These are phyloP conservation scores for Metschnikowia dekortorum DNA, from an alignment of 805 yeast species.

Conservation along the genomic window DNA sequence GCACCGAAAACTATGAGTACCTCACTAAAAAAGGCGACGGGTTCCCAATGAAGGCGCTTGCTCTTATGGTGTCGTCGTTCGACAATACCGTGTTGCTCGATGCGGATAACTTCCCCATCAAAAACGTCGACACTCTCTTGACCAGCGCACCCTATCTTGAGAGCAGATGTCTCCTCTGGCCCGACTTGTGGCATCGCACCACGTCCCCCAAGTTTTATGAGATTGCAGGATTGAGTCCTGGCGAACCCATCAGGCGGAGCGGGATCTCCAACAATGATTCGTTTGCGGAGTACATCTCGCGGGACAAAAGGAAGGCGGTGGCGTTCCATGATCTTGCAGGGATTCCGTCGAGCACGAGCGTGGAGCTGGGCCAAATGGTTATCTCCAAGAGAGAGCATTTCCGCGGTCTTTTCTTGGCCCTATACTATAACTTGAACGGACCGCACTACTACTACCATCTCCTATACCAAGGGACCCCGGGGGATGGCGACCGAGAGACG, in stretches of 20 bases:
- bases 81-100: conserved; percentile 43
- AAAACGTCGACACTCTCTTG: conserved; percentile 35
- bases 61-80: conserved; percentile 44
- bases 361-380: conserved; percentile 36
- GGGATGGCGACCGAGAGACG: conserved; percentile 35
- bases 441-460: conserved; percentile 25
- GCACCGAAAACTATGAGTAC: conserved; percentile 36
- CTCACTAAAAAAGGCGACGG: conserved; percentile 22
- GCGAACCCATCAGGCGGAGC: conserved; percentile 22
- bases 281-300: conserved; percentile 19
- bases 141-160: conserved; percentile 15
- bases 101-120: conserved; percentile 44
- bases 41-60: conserved; percentile 40
- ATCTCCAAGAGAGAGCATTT: conserved; percentile 31
- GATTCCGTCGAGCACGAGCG: conserved; percentile 24
- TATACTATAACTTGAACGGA: conserved; percentile 34
- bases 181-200: conserved; percentile 23
- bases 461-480: conserved; percentile 33
- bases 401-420: conserved; percentile 25
- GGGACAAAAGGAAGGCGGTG: conserved; percentile 13
- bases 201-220: conserved; percentile 21
- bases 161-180: conserved; percentile 19
- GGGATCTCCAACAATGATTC: conserved; percentile 26
- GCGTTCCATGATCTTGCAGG: conserved; percentile 33
- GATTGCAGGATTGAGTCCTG: conserved; percentile 14